These are phyloP conservation scores for Flammula alnicola DNA, from an alignment of 1,284 basidiomycete species.

Conservation along the genomic window DNA sequence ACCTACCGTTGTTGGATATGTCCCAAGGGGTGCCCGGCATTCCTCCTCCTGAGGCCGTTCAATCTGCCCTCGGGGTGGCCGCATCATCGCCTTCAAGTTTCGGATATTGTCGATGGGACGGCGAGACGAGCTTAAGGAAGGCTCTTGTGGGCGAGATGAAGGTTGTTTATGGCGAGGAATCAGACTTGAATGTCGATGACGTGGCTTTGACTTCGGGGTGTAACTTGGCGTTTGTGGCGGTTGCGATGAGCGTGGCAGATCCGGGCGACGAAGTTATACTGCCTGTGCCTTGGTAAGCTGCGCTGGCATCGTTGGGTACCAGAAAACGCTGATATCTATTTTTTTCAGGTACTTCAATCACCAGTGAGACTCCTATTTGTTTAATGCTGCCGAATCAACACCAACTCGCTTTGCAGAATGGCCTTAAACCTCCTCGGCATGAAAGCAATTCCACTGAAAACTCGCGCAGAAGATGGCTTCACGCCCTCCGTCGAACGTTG, in stretches of 20 bases:
- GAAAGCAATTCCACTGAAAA: constrained; percentile 64
- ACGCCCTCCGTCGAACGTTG: constrained; percentile 58
- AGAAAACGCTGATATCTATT: not conserved
- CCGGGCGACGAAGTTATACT: constrained; percentile 79
- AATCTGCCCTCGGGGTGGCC: constrained; percentile 52
- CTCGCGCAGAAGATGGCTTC: constrained; percentile 61
- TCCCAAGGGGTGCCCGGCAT: constrained; percentile 78
- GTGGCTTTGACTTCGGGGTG: constrained; percentile 70
- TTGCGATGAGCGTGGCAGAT: constrained; percentile 69
- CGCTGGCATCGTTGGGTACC: too few relatives aligned
- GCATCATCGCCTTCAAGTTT: constrained; percentile 52
- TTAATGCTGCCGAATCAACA: not conserved
- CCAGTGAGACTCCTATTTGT: constrained; percentile 46
- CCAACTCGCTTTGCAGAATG: constrained; percentile 57
- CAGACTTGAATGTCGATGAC: constrained; percentile 58
- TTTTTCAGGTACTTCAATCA: constrained; percentile 77
- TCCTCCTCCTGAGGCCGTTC: constrained; percentile 61
- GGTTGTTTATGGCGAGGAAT: constrained; percentile 55
- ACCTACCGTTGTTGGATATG: constrained; percentile 70
- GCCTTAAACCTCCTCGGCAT: constrained; percentile 71
- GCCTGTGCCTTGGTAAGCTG: constrained; percentile 78
- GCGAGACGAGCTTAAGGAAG: constrained; percentile 61
- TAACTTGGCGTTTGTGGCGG: constrained; percentile 73
- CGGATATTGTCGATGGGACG: constrained; percentile 72
- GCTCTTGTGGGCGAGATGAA: constrained; percentile 73